phyloP scores from a whole-genome alignment of 2,329 filamentous ascomycete species.

The Huntiella abstrusa region DNA sequence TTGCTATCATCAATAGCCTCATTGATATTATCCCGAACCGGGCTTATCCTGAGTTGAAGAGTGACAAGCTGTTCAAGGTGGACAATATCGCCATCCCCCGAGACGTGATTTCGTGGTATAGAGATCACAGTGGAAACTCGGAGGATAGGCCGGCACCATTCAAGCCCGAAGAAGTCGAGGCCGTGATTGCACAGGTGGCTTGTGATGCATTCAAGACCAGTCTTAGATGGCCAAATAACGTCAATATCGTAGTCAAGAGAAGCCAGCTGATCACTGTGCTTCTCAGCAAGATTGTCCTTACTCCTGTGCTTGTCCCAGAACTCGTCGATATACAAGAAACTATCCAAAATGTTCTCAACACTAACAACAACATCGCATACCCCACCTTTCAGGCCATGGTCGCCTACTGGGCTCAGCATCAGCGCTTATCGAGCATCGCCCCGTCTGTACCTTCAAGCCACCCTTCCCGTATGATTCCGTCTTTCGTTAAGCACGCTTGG shows the following conservation, averaged over 20 bases:
- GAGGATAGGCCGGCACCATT: constrained; percentile 45
- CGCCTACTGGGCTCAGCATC: constrained; percentile 16
- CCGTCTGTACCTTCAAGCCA: neutral
- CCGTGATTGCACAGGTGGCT: constrained; percentile 40
- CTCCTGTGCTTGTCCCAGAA: neutral
- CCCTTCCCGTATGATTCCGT: constrained; percentile 39
- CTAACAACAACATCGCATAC: constrained; percentile 32
- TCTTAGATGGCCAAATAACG: constrained; percentile 22
- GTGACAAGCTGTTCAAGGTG: constrained; percentile 11
- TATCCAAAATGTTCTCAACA: constrained; percentile 24
- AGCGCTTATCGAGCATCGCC: constrained; percentile 16
- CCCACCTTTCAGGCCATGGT: constrained; percentile 39
- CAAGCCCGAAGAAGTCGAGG: constrained; percentile 27
- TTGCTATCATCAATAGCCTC: constrained; percentile 35
- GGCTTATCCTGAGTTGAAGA: constrained; percentile 29
- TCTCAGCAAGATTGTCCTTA: constrained; percentile 27
- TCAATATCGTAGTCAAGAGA: constrained; percentile 34
- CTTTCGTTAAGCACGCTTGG: constrained; percentile 61
- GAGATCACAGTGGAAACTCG: constrained; percentile 49
- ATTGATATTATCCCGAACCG: constrained; percentile 46
- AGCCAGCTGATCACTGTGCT: constrained; percentile 40
- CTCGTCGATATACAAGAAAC: constrained; percentile 13
- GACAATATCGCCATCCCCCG: constrained; percentile 30
- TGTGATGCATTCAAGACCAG: constrained; percentile 31
- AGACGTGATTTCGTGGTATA: constrained; percentile 47